Base-by-base conservation (phyloP, 2,329 filamentous ascomycete genomes). In the Pseudonectria buxi region DNA sequence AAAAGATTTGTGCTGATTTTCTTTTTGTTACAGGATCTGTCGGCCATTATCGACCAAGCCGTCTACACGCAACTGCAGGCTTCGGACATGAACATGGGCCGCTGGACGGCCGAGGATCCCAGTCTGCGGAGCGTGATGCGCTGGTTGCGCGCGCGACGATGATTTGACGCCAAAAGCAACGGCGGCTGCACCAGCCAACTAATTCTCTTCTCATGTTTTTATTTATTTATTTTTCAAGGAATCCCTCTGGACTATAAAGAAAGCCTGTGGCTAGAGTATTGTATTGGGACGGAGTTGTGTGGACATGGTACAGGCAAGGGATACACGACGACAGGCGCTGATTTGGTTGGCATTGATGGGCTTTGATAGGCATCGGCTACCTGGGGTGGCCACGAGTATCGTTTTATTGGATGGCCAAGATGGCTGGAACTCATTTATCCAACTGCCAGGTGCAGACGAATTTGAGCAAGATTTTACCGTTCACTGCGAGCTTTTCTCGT, bases 81-180 rank as follows among this genome's bases (percentile, higher is more conserved):
- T 25, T 69, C 69, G 14, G 77, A 81, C 51, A 58, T 69, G 16
- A 52, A 57, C 36, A 67, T 73, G 58, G 73, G 74, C 51, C 74
- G 76, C 60, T 82, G 77, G 77, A 77, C 69, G 48, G 67, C 61
- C 44, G 77, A 81, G 51, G 77, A 81, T 51, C 77, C 77, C 3
- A 74, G 69, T 45, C 59, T 79, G 34, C 64, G 71, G 35, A 62
- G 67, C 32, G 70, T 81, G 39, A 67, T 73, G 53, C 69, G 74
- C 56, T 81, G 77, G 77, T 57, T 81, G 34, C 67, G 70, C 44
- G 45, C 47, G 45, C 57, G 56, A 35, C 44, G 43, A 43, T 53
- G 42, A 45, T 26, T 18, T 35, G 28, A 36, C 22, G 32, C 26
- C 29, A 37, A 35, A 49, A 42, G 32, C 14, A 33, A 36, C 32